phyloP scores from a whole-genome alignment of 768 basidiomycete genomes.

The Calocera cornea region DNA sequence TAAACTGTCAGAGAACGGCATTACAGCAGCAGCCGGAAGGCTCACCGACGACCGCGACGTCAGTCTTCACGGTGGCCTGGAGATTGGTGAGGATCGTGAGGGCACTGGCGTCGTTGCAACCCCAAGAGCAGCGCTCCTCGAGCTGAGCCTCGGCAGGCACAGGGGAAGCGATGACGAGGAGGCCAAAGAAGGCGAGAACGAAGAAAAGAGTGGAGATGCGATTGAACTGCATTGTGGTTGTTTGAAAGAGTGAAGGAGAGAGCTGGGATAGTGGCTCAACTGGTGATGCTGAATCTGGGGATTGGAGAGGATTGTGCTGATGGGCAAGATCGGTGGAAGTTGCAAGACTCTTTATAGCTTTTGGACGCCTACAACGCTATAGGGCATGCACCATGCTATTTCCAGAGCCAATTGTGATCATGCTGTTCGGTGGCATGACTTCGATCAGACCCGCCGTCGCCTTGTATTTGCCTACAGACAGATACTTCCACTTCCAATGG shows the following conservation, averaged over 20 bases:
- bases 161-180: not conserved
- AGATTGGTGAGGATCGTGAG: not conserved
- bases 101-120: not conserved
- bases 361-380: not conserved
- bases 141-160: not conserved
- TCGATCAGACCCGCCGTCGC: too few relatives aligned
- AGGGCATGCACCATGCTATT: too few relatives aligned
- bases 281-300: not conserved
- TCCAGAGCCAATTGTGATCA: too few relatives aligned
- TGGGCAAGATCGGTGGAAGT: not conserved
- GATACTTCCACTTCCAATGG: too few relatives aligned
- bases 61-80: not conserved
- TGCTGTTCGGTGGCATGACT: too few relatives aligned
- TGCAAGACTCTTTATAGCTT: not conserved
- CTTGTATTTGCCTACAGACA: too few relatives aligned
- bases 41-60: not conserved
- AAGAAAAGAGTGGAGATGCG: constrained; percentile 2
- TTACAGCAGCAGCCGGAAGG: too few relatives aligned
- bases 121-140: not conserved
- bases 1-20: not conserved
- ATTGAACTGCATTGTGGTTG: not conserved
- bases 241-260: not conserved
- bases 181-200: not conserved
- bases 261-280: not conserved
- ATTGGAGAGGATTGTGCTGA: not conserved